These are phyloP conservation scores for Hippophae tibetana DNA, from an alignment of 306 rosid species.

Conservation along the genomic window DNA sequence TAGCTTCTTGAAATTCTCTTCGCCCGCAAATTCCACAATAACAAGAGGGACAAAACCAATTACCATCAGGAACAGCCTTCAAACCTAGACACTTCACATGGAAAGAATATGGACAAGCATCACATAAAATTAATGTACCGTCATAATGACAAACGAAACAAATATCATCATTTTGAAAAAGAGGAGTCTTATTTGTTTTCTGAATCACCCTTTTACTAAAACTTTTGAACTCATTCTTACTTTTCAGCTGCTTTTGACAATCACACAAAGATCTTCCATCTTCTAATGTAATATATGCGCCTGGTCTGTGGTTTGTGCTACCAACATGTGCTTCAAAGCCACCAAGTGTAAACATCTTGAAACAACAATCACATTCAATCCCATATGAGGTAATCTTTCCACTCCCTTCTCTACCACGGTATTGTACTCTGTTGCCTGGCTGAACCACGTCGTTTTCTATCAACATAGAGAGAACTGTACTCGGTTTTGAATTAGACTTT, in stretches of 20 bases:
- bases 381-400: slow-evolving; percentile 39
- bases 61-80: slow-evolving; percentile 27
- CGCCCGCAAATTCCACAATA: slow-evolving; percentile 38
- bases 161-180: slow-evolving; percentile 20
- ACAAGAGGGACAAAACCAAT: slow-evolving; percentile 67
- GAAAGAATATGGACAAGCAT: slow-evolving; percentile 49
- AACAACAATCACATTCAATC: slow-evolving; percentile 55
- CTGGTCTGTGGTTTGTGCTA: slow-evolving; percentile 48
- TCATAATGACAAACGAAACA: slow-evolving; percentile 44
- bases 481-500: slow-evolving; percentile 1
- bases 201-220: neutral
- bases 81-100: slow-evolving; percentile 40
- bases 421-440: slow-evolving; percentile 20
- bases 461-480: slow-evolving; percentile 25
- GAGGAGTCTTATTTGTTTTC: too few relatives aligned
- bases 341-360: slow-evolving; percentile 17
- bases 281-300: slow-evolving; percentile 40
- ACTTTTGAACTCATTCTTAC: neutral
- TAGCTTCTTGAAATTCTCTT: slow-evolving; percentile 7
- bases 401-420: slow-evolving; percentile 6
- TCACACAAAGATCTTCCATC: slow-evolving; percentile 47
- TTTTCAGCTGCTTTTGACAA: slow-evolving; percentile 27
- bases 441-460: slow-evolving; percentile 22
- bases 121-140: slow-evolving; percentile 51
- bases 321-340: slow-evolving; percentile 53